Evolutionary conservation across 352 stramenopile species (phyloP).

Genomic region (Pythium plurisporium): DNA sequence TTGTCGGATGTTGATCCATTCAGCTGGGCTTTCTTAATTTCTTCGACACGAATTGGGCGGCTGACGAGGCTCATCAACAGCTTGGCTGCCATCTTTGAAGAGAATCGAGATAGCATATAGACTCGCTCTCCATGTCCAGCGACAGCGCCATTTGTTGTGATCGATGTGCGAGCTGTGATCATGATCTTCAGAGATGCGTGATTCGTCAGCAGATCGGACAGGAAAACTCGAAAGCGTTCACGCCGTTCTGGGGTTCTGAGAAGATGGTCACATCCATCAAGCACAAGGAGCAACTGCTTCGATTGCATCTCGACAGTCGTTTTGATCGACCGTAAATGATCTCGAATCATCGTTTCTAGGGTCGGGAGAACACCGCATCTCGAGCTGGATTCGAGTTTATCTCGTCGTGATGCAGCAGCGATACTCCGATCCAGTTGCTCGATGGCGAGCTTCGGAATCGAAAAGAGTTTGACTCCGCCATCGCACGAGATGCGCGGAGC

Average conservation of each 20-base stretch:
- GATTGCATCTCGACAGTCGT: constrained; percentile 42
- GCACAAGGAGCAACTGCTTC: constrained; percentile 56
- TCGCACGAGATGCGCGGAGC: constrained; percentile 68
- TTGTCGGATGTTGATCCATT: constrained; percentile 42
- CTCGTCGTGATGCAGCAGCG: constrained; percentile 39
- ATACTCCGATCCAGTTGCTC: constrained; percentile 57
- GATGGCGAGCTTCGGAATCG: constrained; percentile 48
- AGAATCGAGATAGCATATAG: constrained; percentile 62
- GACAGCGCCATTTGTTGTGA: constrained; percentile 60
- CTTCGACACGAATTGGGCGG: constrained; percentile 61
- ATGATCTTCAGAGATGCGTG: constrained; percentile 73
- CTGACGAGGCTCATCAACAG: constrained; percentile 75
- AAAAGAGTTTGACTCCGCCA: constrained; percentile 68
- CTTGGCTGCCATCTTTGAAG: constrained; percentile 64
- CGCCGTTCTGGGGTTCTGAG: constrained; percentile 41
- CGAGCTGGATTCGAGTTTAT: constrained; percentile 25
- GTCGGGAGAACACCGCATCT: constrained; percentile 41
- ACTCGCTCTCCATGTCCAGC: constrained; percentile 65
- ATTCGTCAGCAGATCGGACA: constrained; percentile 69
- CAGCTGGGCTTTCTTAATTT: constrained; percentile 41
- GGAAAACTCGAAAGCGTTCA: constrained; percentile 59
- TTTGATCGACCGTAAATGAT: constrained; percentile 53
- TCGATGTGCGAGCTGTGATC: constrained; percentile 51
- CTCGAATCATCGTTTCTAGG: constrained; percentile 43
- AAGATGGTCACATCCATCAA: constrained; percentile 73